Evolutionary conservation across 1,284 basidiomycete species (phyloP).

Genomic region (Cryptococcus sp.): DNA sequence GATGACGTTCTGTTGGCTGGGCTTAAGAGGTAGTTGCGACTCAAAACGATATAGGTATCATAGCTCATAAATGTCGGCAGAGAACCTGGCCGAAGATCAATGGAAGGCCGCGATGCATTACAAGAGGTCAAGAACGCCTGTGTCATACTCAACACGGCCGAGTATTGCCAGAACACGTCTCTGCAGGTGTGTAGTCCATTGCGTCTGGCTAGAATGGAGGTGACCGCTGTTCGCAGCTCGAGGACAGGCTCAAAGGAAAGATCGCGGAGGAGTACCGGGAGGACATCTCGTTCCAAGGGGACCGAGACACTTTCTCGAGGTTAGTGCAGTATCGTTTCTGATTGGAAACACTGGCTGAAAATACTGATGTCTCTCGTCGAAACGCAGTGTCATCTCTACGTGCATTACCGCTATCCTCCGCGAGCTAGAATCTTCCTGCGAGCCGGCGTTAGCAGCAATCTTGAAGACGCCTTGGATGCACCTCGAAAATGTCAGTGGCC

Average conservation of each 20-base stretch:
- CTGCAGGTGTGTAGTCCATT: slow-evolving; percentile 62
- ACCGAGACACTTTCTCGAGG: slow-evolving; percentile 86
- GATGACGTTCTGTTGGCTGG: slow-evolving; percentile 80
- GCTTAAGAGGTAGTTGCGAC: slow-evolving; percentile 62
- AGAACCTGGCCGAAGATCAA: slow-evolving; percentile 61
- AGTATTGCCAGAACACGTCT: slow-evolving; percentile 93
- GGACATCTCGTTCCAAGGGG: slow-evolving; percentile 76
- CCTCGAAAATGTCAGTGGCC: slow-evolving; percentile 78
- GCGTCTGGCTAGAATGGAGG: neutral
- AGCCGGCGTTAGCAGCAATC: slow-evolving; percentile 72
- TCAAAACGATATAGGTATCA: neutral
- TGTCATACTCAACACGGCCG: slow-evolving; percentile 90
- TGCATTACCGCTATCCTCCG: slow-evolving; percentile 74
- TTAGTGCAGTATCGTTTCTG: slow-evolving; percentile 46
- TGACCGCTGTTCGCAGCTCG: slow-evolving; percentile 62
- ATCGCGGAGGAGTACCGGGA: slow-evolving; percentile 74
- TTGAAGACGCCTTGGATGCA: slow-evolving; percentile 72
- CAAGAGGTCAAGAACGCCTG: slow-evolving; percentile 77
- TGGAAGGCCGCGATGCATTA: slow-evolving; percentile 72
- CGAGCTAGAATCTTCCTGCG: slow-evolving; percentile 78
- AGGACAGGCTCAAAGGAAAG: slow-evolving; percentile 84
- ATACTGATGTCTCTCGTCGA: too few relatives aligned
- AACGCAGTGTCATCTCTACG: slow-evolving; percentile 70
- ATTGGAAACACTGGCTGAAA: neutral
- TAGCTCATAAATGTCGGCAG: slow-evolving; percentile 4